Evolutionary conservation across 176 grass and related monocot species (phyloP), one percentile per base, ranked within the genome.

Genomic region (Metroxylon sagu): DNA sequence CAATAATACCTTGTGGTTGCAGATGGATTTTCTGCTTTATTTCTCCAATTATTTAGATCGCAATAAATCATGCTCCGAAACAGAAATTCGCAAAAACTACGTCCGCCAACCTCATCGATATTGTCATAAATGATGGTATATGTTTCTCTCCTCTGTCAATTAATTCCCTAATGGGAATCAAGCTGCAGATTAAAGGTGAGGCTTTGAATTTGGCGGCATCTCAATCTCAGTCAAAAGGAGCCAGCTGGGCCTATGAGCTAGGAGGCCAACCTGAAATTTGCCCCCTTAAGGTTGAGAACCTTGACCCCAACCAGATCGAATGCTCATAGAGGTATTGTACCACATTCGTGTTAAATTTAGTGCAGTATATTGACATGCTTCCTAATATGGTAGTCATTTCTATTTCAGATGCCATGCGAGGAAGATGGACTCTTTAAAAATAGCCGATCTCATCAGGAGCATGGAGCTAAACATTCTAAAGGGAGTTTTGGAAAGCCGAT

Each of bases 241-340:
- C 26, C 53, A 60, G 0, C 6, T 54, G 19, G 48, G 17, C 56
- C 56, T 30, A 75, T 30, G 26, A 64, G 60, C 53, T 35, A 14
- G 72, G 72, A 25, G 65, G 29, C 23, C 74, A 83, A 67, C 16
- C 68, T 59, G 61, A 80, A 31, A 56, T 26, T 29, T 68, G 61
- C 48, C 85, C 85, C 26, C 43, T 86, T 27, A 85, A 78, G 66
- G 75, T 89, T 64, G 74, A 89, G 81, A 63, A 83, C 62, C 73
- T 95, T 27, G 73, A 85, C 66, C 62, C 66, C 62, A 78, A 30
- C 79, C 81, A 63, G 82, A 74, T 3, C 77, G 83, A 68, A 75
- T 95, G 58, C 79, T 86, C 49, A 74, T 89, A 26, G 82, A 89
- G 82, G 90, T 78, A 79, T 52, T 16, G 49, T n/a, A 8, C 19